Percentiles rank a stretch among this genome's conserved stretches.
Evolutionary conservation across 148 eudicot species (phyloP).

Genomic region (Cornus controversa): DNA sequence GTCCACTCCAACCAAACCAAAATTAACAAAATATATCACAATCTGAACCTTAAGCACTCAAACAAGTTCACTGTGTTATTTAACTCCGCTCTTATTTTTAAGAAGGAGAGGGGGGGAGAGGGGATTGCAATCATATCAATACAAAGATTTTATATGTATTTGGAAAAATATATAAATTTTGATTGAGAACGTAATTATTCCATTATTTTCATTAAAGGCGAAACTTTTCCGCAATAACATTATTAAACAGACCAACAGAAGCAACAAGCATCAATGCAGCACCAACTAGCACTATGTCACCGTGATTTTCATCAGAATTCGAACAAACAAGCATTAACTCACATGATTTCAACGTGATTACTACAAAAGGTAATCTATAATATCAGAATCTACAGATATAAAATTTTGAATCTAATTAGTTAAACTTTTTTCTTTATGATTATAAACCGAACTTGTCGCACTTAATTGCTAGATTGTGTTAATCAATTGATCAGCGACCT

Average conservation of each 20-base stretch:
- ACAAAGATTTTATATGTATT: too few relatives aligned
- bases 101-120: too few relatives aligned
- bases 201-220: neutral
- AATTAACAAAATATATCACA: neutral
- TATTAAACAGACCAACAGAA: neutral
- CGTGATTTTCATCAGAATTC: neutral
- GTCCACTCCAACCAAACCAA: neutral
- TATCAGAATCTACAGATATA: neutral
- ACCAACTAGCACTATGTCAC: neutral
- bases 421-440: neutral
- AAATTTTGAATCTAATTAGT: neutral
- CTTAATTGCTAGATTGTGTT: neutral
- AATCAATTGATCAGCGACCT: conserved; percentile 1
- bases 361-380: neutral
- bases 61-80: too few relatives aligned
- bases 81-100: neutral
- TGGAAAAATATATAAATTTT: too few relatives aligned
- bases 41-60: neutral
- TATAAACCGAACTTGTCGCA: neutral
- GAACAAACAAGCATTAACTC: neutral
- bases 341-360: neutral
- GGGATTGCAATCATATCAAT: too few relatives aligned
- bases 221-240: neutral
- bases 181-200: neutral
- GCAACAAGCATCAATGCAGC: neutral